Base-by-base conservation (phyloP, 371 early-diverging fungal species). In the Fennellomyces sp. region DNA sequence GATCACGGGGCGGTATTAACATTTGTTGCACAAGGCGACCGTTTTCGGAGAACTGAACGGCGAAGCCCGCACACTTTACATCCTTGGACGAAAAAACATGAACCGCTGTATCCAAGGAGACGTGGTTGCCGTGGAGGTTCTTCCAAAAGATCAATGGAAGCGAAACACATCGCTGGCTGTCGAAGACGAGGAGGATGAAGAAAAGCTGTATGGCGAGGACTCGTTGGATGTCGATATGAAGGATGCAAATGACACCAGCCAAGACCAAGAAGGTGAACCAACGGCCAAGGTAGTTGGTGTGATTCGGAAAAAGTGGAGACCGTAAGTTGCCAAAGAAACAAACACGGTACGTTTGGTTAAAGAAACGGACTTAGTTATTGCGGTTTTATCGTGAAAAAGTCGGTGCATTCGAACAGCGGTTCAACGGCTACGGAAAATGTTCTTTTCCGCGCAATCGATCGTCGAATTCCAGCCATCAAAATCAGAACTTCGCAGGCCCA, bases 241-340 rank as follows among this genome's bases (percentile, higher is more conserved):
- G 17, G 71, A 72, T 21, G 53, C 57, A 49, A 54, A 63, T 27
- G 53, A 48, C 27, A 21, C 56, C 5, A 58, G 41, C 8, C 66
- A 65, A 8, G 52, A 50, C 2, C 65, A 35, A 21, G 61, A 61
- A 19, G 73, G 69, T 15, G 75, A 88, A 42, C 96, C 96, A 27
- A 91, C 92, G 1, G 97, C 87, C 21, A 86, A 86, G 50, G 87
- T 98, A 4, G 96, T 98, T 4, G 96, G 95, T 28, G 86, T 98
- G 56, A 90, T 98, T 64, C 88, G 93, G 56, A 89, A 95, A 60
- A 94, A 92, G 75, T 97, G 97, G 97, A 81, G 96, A 67, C 91
- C 92, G 60, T 92, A 75, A 56, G 69, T 63, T 21, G n/a, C n/a
- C n/a, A n/a, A n/a, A n/a, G n/a, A n/a, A n/a, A n/a, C n/a, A n/a